A percentile compares a stretch with the other conserved stretches of the same genome.
Evolutionary conservation across 495 filamentous ascomycete genomes (phyloP).

Genomic region (Platismatia glauca): DNA sequence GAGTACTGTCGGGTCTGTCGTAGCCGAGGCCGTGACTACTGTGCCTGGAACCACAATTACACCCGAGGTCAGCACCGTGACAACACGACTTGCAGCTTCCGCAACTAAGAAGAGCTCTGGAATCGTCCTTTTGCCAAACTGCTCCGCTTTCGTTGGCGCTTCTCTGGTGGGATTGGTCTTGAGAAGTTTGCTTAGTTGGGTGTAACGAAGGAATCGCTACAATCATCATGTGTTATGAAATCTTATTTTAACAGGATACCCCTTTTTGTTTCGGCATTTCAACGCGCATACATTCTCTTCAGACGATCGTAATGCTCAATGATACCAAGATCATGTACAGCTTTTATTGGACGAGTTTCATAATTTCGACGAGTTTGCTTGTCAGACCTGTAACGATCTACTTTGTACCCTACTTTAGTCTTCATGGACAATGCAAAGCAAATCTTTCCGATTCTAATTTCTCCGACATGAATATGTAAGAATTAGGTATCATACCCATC

Average conservation of each 20-base stretch:
- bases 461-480: no score
- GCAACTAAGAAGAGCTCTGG: slow-evolving; percentile 15
- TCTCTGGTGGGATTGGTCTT: neutral
- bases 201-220: neutral
- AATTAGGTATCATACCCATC: neutral
- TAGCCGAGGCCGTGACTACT: slow-evolving; percentile 15
- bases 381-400: neutral
- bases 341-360: neutral
- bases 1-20: neutral
- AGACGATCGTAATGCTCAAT: neutral
- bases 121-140: neutral
- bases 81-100: slow-evolving; percentile 14
- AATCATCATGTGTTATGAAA: neutral
- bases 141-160: neutral
- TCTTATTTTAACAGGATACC: neutral
- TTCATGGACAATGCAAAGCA: neutral
- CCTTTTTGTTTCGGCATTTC: slow-evolving; percentile 1
- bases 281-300: neutral
- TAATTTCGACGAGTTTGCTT: neutral
- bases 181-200: neutral
- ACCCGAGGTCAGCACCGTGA: slow-evolving; percentile 15
- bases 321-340: neutral
- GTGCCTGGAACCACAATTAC: slow-evolving; percentile 16
- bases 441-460: no score
- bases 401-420: no score